These are phyloP conservation scores for Hirschfeldia incana DNA, from an alignment of 345 rosid genomes.

Conservation along the genomic window DNA sequence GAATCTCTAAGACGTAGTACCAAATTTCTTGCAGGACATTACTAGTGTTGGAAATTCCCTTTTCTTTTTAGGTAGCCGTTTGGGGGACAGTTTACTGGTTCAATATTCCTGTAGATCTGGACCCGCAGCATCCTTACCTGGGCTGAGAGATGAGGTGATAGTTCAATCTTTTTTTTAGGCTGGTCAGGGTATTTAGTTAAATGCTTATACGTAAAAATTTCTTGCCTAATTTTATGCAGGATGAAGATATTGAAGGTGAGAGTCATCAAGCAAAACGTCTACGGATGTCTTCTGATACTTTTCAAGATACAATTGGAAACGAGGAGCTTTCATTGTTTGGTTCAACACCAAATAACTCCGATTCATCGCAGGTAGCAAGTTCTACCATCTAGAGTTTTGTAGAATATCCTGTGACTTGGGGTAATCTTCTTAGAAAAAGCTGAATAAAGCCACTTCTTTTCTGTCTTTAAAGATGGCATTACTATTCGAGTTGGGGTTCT, in stretches of 20 bases:
- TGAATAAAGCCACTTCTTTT: constrained; percentile 19
- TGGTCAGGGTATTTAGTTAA: not conserved
- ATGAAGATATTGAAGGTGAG: constrained; percentile 92
- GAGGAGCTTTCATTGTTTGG: constrained; percentile 94
- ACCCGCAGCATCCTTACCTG: constrained; percentile 57
- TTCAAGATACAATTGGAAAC: constrained; percentile 82
- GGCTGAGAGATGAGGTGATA: constrained; percentile 85
- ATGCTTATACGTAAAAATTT: not conserved
- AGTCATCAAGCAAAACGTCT: constrained; percentile 71
- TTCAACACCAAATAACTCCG: constrained; percentile 69
- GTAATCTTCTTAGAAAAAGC: constrained; percentile 3
- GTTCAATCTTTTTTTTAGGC: constrained; percentile 19
- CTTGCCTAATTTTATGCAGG: constrained; percentile 46
- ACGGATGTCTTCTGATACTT: constrained; percentile 77
- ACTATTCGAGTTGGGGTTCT: constrained; percentile 14
- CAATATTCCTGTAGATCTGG: constrained; percentile 74
- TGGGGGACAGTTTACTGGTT: constrained; percentile 97
- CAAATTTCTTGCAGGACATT: constrained; percentile 63
- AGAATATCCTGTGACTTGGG: constrained; percentile 20
- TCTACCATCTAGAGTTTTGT: constrained; percentile 30
- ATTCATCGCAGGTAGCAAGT: constrained; percentile 75
- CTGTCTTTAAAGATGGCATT: constrained; percentile 5
- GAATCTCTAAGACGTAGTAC: constrained; percentile 19
- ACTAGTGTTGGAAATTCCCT: constrained; percentile 76
- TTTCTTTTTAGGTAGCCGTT: constrained; percentile 87